Base-by-base conservation (phyloP, 2,329 filamentous ascomycete species). In the Penicillium sp. region DNA sequence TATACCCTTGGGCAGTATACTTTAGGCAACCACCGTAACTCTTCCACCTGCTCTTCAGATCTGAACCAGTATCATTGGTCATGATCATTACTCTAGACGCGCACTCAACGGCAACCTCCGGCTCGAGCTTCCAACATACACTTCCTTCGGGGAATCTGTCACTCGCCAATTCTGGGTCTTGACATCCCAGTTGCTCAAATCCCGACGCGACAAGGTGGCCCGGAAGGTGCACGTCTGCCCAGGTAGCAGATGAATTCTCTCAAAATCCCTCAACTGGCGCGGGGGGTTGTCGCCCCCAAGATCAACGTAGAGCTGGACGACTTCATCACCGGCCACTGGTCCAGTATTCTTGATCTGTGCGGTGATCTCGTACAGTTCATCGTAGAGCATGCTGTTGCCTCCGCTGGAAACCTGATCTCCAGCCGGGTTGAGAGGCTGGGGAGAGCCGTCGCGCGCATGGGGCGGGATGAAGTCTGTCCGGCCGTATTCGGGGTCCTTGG, bases 151-250 rank as follows among this genome's bases (percentile, higher is more conserved):
- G 63, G 82, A 80, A 37, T 76, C 70, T 14, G 76, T 76, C 55
- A 85, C 78, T 52, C 91, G 83, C 91, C 91, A 96, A 78, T 95
- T 87, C 80, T 95, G 91, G 10, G 76, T 71, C 1, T 70, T 81
- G 0, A 83, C 78, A 68, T 94, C 89, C 91, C 91, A 96, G 77
- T 90, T 92, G 73, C 87, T 90, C 57, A 96, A 63, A 71, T 96
- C 91, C 54, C 90, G 84, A 31, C 91, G 82, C 1, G 88, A 90
- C 51, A 96, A 76, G n/a, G 86, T 81, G 0, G 83, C 86, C 1
- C 73, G 79, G 76, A 60, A 60, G 0, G 43, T 57, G 7, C 28
- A 20, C 41, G 35, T 54, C 17, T 60, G 14, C 6, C 58, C 58
- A 17, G 58, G 54, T n/a, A 37, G 28, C 4, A 54, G 41, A 4